Base-by-base conservation (phyloP, 2,329 filamentous ascomycete species). In the Claviceps cyperi region DNA sequence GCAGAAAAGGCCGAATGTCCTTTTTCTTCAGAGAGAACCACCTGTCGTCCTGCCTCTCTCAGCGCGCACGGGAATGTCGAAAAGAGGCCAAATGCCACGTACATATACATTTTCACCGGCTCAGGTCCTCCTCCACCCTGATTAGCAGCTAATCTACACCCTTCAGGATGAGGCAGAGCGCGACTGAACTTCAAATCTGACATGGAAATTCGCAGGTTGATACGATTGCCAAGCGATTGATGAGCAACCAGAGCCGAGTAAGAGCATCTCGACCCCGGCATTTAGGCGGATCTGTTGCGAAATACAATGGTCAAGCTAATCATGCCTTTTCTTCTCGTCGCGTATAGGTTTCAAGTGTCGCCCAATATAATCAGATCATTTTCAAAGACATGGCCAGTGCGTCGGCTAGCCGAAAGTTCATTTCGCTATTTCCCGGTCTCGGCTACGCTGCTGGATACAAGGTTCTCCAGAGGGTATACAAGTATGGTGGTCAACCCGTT, bases 391-490 rank as follows among this genome's bases (percentile, higher is more conserved):
- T 83, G 68, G 89, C 91, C 57, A 62, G 69, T 53, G 90, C 87
- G 28, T 66, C 88, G 5, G 59, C 77, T 35, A 76, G 76, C 50
- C 74, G 74, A 60, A 96, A 96, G 67, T 96, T 97, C 69, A 78
- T 96, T 63, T 96, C 91, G 43, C 79, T 98, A 45, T 98, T 98
- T 73, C 92, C 92, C 35, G 92, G 92, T 64, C 79, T 98, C 53
- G 92, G 92, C 63, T 98, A 98, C 68, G 92, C 92, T 51, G 92
- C 92, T 51, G 90, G 90, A 54, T 98, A 98, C 77, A 98, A 98
- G 78, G 76, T 97, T 55, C 80, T 95, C 51, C 92, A 98, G 78
- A 78, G 92, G 67, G 81, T 98, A 65, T 98, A 98, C 79, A 98
- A 98, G 74, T 98, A 96, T 64, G 92, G 92, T 58, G 92, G 92